These are phyloP conservation scores for Kurtzmaniella natalensis DNA, from an alignment of 1,139 yeast species.

Conservation along the genomic window DNA sequence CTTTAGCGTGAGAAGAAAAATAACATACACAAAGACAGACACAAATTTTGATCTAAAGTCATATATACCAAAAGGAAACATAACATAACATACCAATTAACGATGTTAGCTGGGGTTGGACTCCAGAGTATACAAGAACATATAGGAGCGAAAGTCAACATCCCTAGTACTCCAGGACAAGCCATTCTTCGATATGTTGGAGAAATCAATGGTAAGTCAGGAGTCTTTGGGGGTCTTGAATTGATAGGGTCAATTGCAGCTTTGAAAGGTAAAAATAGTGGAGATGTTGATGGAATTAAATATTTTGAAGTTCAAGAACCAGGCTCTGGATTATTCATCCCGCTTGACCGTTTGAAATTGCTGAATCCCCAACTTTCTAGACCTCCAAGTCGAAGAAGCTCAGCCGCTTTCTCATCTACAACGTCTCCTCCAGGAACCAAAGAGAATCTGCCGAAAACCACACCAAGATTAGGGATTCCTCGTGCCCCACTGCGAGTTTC, in stretches of 20 bases:
- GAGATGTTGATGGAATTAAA: slow-evolving; percentile 40
- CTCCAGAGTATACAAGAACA: slow-evolving; percentile 12
- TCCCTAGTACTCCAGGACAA: slow-evolving; percentile 43
- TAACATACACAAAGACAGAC: too few relatives aligned
- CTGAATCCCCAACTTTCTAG: slow-evolving; percentile 26
- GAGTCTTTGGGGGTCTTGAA: slow-evolving; percentile 88
- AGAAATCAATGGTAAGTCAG: slow-evolving; percentile 63
- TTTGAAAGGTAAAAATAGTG: slow-evolving; percentile 42
- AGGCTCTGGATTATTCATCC: slow-evolving; percentile 70
- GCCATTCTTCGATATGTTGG: slow-evolving; percentile 77
- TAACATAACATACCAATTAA: too few relatives aligned
- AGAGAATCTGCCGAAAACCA: neutral
- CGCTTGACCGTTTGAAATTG: slow-evolving; percentile 55
- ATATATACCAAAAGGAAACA: too few relatives aligned
- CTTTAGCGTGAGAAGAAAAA: too few relatives aligned
- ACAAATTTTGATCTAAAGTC: too few relatives aligned
- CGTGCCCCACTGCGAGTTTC: neutral
- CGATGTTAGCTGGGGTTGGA: too few relatives aligned
- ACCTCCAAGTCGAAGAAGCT: slow-evolving; percentile 7
- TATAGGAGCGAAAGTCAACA: slow-evolving; percentile 33
- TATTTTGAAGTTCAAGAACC: slow-evolving; percentile 52
- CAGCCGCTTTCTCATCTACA: neutral
- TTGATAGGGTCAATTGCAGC: slow-evolving; percentile 57
- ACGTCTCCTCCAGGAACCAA: slow-evolving; percentile 1
- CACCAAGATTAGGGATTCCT: neutral